Evolutionary conservation across 2,329 filamentous ascomycete genomes (phyloP), one percentile per base, ranked within the genome.

Genomic region (Coniochaeta sp.): DNA sequence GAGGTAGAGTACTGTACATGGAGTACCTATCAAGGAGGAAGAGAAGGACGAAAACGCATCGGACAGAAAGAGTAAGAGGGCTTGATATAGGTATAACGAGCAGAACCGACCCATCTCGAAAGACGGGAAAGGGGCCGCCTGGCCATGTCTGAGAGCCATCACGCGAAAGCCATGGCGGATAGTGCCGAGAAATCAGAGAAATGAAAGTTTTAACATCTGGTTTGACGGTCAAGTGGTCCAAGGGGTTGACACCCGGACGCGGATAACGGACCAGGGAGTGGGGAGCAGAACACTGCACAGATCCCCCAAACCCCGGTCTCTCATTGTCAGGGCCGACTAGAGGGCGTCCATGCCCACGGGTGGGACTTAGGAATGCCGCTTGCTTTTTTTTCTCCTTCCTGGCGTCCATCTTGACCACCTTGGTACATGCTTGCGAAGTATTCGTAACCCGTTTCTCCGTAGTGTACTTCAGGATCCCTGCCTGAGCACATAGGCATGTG

Each of bases 401-500:
- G 64, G 60, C 63, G 60, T 62, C 62, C 63, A 60, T 61, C 64
- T 63, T 62, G 64, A 64, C 61, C 61, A 12, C 6, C 14, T 52
- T 52, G 47, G 47, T 52, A 52, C 26, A 52, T 30, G n/a, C 17
- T 52, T 52, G 47, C 47, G 47, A 52, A 52, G 47, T 30, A 52
- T 17, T n/a, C 47, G 47, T 30, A 24, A 6, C 34, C n/a, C 19
- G 42, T 47, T 47, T 14, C 24, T 26, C 4, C 26, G 47, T 52
- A 26, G 22, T n/a, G 47, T 16, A 52, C 12, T 28, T 30, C 22
- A 17, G 19, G 47, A 52, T 30, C 47, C 47, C 47, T n/a, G 47
- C 26, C 14, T 26, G 6, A 47, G 42, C 42, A 47, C 42, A 44
- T 24, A 12, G 62, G 62, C 62, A 63, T 58, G 60, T 63, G 65